These are phyloP conservation scores for Aspergillus caelatus DNA, from an alignment of 2,329 filamentous ascomycete genomes.

Conservation along the genomic window DNA sequence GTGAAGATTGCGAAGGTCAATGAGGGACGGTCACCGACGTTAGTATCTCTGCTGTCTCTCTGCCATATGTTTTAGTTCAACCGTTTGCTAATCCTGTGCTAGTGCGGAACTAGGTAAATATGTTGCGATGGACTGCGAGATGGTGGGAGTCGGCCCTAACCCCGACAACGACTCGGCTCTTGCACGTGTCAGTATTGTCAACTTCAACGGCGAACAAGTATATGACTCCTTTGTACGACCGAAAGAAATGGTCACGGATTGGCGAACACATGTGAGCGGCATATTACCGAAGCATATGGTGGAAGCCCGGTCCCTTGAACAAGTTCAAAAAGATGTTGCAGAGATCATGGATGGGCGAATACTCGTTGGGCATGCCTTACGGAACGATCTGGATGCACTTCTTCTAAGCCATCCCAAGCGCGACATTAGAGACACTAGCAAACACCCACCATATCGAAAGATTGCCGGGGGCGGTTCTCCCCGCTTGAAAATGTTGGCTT, in stretches of 20 bases:
- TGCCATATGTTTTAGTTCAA: slow-evolving; percentile 13
- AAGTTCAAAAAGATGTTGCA: slow-evolving; percentile 74
- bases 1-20: slow-evolving; percentile 60
- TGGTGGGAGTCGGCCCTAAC: slow-evolving; percentile 77
- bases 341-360: slow-evolving; percentile 70
- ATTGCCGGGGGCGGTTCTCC: slow-evolving; percentile 50
- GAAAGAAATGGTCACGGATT: slow-evolving; percentile 79
- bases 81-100: slow-evolving; percentile 31
- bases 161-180: slow-evolving; percentile 72
- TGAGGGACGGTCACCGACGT: slow-evolving; percentile 59
- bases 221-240: slow-evolving; percentile 92
- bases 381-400: slow-evolving; percentile 75
- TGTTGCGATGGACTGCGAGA: slow-evolving; percentile 92
- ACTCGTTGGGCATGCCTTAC: slow-evolving; percentile 80
- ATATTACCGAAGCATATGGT: slow-evolving; percentile 75
- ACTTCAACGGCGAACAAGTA: slow-evolving; percentile 88
- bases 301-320: slow-evolving; percentile 69
- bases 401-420: slow-evolving; percentile 75
- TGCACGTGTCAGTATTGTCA: slow-evolving; percentile 85
- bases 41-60: slow-evolving; percentile 21
- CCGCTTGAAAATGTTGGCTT: slow-evolving; percentile 60
- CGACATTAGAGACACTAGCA: slow-evolving; percentile 83
- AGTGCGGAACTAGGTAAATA: slow-evolving; percentile 81
- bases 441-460: slow-evolving; percentile 73
- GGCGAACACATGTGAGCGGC: slow-evolving; percentile 84